Base-by-base conservation (phyloP, 192 early-diverging fungal species). In the Radiomyces spectabilis region DNA sequence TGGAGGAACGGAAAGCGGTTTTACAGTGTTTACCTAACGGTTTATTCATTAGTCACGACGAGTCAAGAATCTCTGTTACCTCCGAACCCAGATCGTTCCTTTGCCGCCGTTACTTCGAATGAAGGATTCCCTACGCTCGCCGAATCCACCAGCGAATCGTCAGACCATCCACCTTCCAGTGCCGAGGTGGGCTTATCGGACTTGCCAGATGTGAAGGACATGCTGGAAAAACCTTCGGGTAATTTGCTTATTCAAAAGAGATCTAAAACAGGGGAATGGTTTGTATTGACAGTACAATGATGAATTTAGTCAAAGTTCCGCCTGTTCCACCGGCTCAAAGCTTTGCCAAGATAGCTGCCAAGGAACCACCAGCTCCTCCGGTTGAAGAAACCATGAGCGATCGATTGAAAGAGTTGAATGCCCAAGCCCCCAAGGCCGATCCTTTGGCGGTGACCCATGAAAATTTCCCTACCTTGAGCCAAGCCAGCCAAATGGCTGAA, bases 271-370 rank as follows among this genome's bases (percentile, higher is more conserved):
- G 34, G 34, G 12, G n/a, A n/a, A 19, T 10, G 8, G 21, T 19
- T 4, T 30, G 15, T 24, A 18, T 51, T 26, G 13, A 18, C 24
- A 26, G 8, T n/a, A 22, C 15, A 18, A 19, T 21, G 12, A 4
- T 2, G 18, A 9, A 39, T 18, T 18, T 38, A 41, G 61, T 63
- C 5, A 35, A 63, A 18, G 32, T 63, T 21, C 48, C 61, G 31
- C 61, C 49, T 45, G 40, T 48, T 16, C 61, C 61, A 27, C 25
- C 53, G 29, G 31, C 61, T 15, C 38, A 51, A 18, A 51, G 48
- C 5, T 63, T 63, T 56, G 61, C 61, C 21, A 63, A 63, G 35
- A 52, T 56, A 4, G 61, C 61, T 35, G 29, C 61, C 33, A 63
- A 56, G 40, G 22, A 41, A 45, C 43, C 55, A 12, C 45, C 51